Base-by-base conservation (phyloP, 2,329 filamentous ascomycete genomes). In the Ophioceras dolichostomum region DNA sequence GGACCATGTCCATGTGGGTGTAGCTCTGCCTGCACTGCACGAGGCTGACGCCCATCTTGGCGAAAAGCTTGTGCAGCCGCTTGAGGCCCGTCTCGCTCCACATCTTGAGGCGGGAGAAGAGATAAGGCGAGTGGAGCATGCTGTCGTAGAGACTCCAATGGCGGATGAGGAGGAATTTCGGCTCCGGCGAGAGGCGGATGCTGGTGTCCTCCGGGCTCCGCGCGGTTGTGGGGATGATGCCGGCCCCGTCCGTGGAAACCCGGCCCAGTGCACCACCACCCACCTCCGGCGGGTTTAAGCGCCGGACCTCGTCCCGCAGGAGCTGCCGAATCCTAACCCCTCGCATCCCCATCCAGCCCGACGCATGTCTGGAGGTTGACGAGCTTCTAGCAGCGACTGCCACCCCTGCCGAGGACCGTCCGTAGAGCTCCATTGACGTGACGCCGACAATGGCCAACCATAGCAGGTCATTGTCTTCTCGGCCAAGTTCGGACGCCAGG, bases 131-230 rank as follows among this genome's bases (percentile, higher is more conserved):
- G 56, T 98, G 91, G 10, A 96, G 70, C 91, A 98, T 96, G 56
- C 87, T 94, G 52, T 98, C 91, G 57, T 96, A 96, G 12, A 98
- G 67, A 48, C 86, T 94, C 91, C 91, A 98, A 56, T 98, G 91
- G 24, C 91, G 72, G 37, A 96, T 84, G 1, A 98, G 73, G 19
- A 96, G 71, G 47, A 98, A 94, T 29, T 84, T 82, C 9, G 91
- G 93, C 53, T 98, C 91, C 0, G 91, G 91, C 0, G 88, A 94
- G 28, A 98, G 65, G 17, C 88, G 79, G 47, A 98, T 96, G 36
- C 86, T 83, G 9, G 78, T 93, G 57, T 98, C 91, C 38, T 88
- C 89, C 5, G 91, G 86, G 43, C 83, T 91, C 42, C 83, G 72
- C 7, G 87, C 88, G 17, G 85, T 87, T 0, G 86, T 94, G 7